phyloP scores from a whole-genome alignment of 2,329 filamentous ascomycete species.

The Sclerotiophoma versabilis region DNA sequence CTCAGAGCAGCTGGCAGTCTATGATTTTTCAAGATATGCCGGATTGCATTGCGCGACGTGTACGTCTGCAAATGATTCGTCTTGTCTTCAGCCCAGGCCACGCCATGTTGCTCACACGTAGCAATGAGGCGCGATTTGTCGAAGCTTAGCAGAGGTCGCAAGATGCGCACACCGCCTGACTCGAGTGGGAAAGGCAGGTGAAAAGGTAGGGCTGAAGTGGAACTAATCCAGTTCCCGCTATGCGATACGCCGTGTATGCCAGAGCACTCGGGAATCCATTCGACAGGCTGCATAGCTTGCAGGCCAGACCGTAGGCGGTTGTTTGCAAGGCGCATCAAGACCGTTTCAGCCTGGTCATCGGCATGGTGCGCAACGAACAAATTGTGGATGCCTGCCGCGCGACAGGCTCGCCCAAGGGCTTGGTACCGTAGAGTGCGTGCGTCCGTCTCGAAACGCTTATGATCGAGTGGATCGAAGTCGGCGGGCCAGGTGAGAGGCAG shows the following conservation, averaged over 20 bases:
- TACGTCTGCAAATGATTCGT: slow-evolving; percentile 82
- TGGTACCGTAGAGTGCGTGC: slow-evolving; percentile 80
- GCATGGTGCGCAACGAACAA: slow-evolving; percentile 85
- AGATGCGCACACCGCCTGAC: slow-evolving; percentile 69
- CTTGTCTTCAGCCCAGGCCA: slow-evolving; percentile 82
- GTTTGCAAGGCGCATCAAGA: slow-evolving; percentile 76
- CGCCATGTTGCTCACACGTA: slow-evolving; percentile 72
- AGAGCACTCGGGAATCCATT: slow-evolving; percentile 83
- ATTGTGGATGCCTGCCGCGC: slow-evolving; percentile 58
- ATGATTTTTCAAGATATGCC: slow-evolving; percentile 67
- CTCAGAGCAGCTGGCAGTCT: slow-evolving; percentile 74
- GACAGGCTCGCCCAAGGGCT: slow-evolving; percentile 69
- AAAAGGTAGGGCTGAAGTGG: neutral
- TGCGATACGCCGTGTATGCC: slow-evolving; percentile 73
- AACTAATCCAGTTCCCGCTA: slow-evolving; percentile 30
- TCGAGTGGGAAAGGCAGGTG: slow-evolving; percentile 54
- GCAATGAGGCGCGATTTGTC: slow-evolving; percentile 75
- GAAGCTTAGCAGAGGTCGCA: slow-evolving; percentile 74
- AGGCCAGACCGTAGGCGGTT: slow-evolving; percentile 76
- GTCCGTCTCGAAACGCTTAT: slow-evolving; percentile 75
- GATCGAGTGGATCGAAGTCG: slow-evolving; percentile 49
- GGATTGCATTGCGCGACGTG: slow-evolving; percentile 81
- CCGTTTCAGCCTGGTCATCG: slow-evolving; percentile 91
- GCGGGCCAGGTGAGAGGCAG: slow-evolving; percentile 50
- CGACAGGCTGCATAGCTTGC: slow-evolving; percentile 69